Percentiles rank a stretch among this genome's conserved stretches.
These are phyloP conservation scores for Solanum bukasovii DNA, from an alignment of 257 asterid species.

Conservation along the genomic window DNA sequence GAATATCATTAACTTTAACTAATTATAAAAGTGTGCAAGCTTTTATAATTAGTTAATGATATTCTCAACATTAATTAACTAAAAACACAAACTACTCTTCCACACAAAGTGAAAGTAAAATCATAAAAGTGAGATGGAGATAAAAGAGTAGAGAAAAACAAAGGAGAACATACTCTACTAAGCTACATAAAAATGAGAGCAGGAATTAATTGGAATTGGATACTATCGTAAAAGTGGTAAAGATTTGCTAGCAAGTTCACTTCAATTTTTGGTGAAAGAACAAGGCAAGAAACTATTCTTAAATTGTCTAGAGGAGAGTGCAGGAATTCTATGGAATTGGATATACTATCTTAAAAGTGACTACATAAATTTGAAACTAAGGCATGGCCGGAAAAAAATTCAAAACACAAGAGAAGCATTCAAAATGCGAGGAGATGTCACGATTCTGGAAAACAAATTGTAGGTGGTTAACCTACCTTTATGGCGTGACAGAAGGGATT, in stretches of 20 bases:
- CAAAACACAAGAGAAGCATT: not conserved
- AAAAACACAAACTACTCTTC: not conserved
- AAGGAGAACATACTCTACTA: not conserved
- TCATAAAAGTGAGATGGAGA: not conserved
- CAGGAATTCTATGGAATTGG: not conserved
- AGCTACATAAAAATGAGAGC: not conserved
- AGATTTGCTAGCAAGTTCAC: not conserved
- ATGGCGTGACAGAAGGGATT: not conserved
- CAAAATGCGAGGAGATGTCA: not conserved
- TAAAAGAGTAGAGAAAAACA: not conserved
- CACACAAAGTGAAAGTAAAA: not conserved
- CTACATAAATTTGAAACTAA: not conserved
- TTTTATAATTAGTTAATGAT: too few relatives aligned
- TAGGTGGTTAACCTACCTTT: not conserved
- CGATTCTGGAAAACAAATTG: not conserved
- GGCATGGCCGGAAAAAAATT: not conserved
- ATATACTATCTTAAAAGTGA: not conserved
- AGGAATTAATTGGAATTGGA: not conserved
- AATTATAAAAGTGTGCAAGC: too few relatives aligned
- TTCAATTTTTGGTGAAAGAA: not conserved
- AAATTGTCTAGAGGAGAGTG: not conserved
- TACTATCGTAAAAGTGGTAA: not conserved
- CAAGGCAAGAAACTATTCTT: not conserved
- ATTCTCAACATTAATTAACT: not conserved
- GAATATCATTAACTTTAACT: too few relatives aligned